These are phyloP conservation scores for Plasmodium cynomolgi DNA, from an alignment of 169 alveolate species.

Conservation along the genomic window DNA sequence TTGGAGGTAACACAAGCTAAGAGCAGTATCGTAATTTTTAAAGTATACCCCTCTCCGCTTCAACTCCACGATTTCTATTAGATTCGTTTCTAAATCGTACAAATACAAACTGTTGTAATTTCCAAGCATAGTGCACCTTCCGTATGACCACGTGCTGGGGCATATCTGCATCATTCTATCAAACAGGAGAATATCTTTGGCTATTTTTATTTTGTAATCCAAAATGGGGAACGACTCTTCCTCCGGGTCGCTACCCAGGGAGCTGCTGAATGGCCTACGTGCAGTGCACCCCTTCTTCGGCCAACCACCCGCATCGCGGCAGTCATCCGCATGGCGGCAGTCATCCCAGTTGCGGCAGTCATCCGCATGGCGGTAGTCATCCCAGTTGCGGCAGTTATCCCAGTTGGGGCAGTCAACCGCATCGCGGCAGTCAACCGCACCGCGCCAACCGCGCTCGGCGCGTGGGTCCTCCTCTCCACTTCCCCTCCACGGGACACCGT, in stretches of 20 bases:
- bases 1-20: constrained; percentile 22
- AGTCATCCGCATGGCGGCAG: too few relatives aligned
- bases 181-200: constrained; percentile 43
- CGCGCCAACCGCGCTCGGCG: neutral
- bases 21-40: neutral
- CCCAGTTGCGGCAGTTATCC: too few relatives aligned
- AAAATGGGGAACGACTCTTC: neutral
- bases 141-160: constrained; percentile 50
- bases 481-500: neutral
- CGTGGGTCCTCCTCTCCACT: neutral
- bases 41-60: neutral
- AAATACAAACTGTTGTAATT: constrained; percentile 24
- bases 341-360: too few relatives aligned
- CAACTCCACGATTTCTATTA: constrained; percentile 16
- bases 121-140: constrained; percentile 29
- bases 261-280: neutral
- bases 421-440: too few relatives aligned
- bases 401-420: too few relatives aligned
- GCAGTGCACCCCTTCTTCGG: neutral
- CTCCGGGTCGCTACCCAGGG: neutral
- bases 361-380: too few relatives aligned
- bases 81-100: constrained; percentile 2
- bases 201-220: constrained; percentile 14
- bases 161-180: constrained; percentile 49
- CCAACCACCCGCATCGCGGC: too few relatives aligned